Percentiles rank a stretch among this genome's conserved stretches.
These are phyloP conservation scores for Wickerhamomyces strasburgensis DNA, from an alignment of 805 yeast species.

Conservation along the genomic window DNA sequence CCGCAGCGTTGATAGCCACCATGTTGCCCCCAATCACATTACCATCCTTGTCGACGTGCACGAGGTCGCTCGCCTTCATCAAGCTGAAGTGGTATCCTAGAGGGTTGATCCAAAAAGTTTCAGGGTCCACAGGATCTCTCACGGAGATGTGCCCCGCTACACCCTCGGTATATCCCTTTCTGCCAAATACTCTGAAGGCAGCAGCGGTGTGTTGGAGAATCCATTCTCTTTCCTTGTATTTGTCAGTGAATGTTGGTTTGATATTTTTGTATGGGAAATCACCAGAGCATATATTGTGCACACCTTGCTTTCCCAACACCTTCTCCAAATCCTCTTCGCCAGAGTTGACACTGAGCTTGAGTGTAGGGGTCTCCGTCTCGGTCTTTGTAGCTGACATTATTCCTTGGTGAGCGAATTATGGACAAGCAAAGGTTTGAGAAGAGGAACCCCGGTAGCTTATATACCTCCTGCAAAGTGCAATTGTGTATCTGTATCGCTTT, in stretches of 20 bases:
- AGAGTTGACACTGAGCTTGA: conserved; percentile 6
- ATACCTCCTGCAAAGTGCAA: no score
- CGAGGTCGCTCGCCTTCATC: conserved; percentile 57
- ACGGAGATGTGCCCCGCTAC: conserved; percentile 83
- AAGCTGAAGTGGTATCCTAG: conserved; percentile 69
- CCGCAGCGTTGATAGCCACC: conserved; percentile 59
- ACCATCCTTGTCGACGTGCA: conserved; percentile 58
- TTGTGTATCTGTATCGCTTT: no score
- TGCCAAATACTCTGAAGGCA: conserved; percentile 77
- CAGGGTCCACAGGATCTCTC: conserved; percentile 76
- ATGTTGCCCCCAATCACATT: conserved; percentile 55
- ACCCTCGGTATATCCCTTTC: conserved; percentile 73
- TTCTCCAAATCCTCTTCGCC: neutral
- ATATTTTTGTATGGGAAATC: conserved; percentile 40
- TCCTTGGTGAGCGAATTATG: no score
- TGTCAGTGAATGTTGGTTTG: conserved; percentile 48
- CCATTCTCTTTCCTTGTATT: conserved; percentile 47
- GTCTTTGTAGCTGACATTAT: no score
- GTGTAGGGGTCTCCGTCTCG: conserved; percentile 5
- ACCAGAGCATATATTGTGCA: conserved; percentile 57
- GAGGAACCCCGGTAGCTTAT: no score
- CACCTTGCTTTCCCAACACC: conserved; percentile 38
- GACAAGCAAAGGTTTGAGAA: no score
- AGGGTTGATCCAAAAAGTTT: conserved; percentile 88
- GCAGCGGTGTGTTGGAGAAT: conserved; percentile 74